Base-by-base conservation (phyloP, 768 basidiomycete species). In the Vararia minispora region DNA sequence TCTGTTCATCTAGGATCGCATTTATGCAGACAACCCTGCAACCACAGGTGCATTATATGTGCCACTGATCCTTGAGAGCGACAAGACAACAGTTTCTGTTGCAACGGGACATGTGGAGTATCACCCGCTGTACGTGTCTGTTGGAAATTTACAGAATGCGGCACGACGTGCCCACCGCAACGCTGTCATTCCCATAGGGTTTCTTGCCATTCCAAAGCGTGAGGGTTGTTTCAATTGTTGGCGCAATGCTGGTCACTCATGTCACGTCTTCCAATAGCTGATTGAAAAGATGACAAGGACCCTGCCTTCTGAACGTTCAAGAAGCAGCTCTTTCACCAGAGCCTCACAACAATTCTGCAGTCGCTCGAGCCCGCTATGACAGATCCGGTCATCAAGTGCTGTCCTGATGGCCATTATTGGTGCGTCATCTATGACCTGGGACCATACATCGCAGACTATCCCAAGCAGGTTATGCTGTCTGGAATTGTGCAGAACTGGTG, bases 381-480 rank as follows among this genome's bases (percentile, higher is more conserved):
- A n/a, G 35, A 12, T 3, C 48, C 48, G 0, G 41, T 46, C 5
- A 27, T 54, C 7, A 24, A 35, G 11, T 34, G 29, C 10, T 49
- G 55, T 28, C 44, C 54, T 6, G 56, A 61, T 41, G 40, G 46
- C 0, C 50, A 59, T 31, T 61, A 38, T 41, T 47, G 51, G 1
- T 37, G 46, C 1, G 50, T 44, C 1, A 49, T 61, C 5, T 58
- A 52, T 40, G 48, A 41, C 11, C 24, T 61, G 9, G 57, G 52
- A 0, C 49, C 54, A 0, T 58, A 50, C 27, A 57, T 59, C 34
- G 56, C 55, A 0, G 56, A 60, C 36, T 60, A 60, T 40, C 55
- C 53, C 5, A 57, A 60, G 33, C 58, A 60, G 34, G 51, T 51
- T 0, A 24, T 46, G 12, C 27, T 54, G 0, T 45, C 49, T 3